Base-by-base conservation (phyloP, 1,284 basidiomycete genomes). In the Irpex lacteus region DNA sequence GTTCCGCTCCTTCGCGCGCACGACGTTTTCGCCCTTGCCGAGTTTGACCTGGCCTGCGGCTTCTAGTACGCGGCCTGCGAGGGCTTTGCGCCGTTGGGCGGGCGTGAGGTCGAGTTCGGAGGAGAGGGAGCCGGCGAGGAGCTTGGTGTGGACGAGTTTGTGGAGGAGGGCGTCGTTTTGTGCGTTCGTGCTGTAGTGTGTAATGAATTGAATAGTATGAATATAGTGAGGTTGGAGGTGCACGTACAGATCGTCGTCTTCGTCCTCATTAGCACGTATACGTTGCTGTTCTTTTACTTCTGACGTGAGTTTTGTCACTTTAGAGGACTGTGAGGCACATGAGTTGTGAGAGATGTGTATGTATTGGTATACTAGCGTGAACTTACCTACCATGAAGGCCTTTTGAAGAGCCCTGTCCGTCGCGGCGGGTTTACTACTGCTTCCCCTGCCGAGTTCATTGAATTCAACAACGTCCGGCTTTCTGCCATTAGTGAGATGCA, bases 111-210 rank as follows among this genome's bases (percentile, higher is more conserved):
- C 73, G 8, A 91, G 76, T 3, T 88, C 86, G 2, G 82, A 75
- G 70, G 86, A 82, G 4, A 88, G 73, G 7, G 89, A 90, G 5
- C 88, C 90, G 11, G 91, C 89, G 3, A 94, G 78, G 4, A 94
- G 76, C 69, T 88, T 82, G 0, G 91, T 93, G 71, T 94, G 92
- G 7, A 94, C 82, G 8, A 94, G 79, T 59, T 85, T 87, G 73
- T 92, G 90, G 5, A 94, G 81, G 32, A 90, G 74, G 0, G 85
- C 87, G 70, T 94, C 91, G 62, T 94, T 93, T 68, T 90, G 86
- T 11, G 78, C 73, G 72, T 92, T 91, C 18, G 88, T 84, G 56
- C 92, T 92, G n/a, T 40, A 59, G 38, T 15, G 59, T 60, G n/a
- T 68, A 57, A 19, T 32, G 11, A 54, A 18, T 54, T 0, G 6